A percentile compares a stretch with the other conserved stretches of the same genome.
Evolutionary conservation across 306 rosid species (phyloP).

Genomic region (Phaseolus lunatus): DNA sequence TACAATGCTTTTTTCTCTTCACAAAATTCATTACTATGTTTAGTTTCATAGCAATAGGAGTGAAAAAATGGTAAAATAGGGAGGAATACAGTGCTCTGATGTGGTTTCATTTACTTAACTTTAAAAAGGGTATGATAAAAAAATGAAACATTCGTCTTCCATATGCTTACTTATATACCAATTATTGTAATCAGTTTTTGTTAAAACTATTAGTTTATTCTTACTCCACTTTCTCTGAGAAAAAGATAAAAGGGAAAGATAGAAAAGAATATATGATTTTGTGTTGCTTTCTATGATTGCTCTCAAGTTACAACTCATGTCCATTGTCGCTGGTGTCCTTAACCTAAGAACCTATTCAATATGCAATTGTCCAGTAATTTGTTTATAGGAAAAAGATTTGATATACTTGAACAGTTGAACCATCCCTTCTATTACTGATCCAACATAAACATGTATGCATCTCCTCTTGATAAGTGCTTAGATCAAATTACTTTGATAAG

Average conservation of each 20-base stretch:
- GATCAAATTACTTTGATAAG: not conserved
- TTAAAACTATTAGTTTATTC: not conserved
- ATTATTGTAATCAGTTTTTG: conserved; percentile 11
- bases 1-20: too few relatives aligned
- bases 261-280: conserved; percentile 36
- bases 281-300: conserved; percentile 7
- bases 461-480: not conserved
- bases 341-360: too few relatives aligned
- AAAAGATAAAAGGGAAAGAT: not conserved
- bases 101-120: conserved; percentile 4
- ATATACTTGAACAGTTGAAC: not conserved
- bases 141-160: conserved; percentile 6
- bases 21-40: too few relatives aligned
- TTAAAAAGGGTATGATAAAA: not conserved
- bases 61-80: not conserved
- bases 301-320: conserved; percentile 74
- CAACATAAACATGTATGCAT: not conserved
- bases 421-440: not conserved
- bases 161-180: conserved; percentile 41
- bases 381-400: not conserved
- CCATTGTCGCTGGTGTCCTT: conserved; percentile 79
- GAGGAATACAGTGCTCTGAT: too few relatives aligned
- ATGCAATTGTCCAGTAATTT: not conserved
- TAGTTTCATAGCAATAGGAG: not conserved
- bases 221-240: conserved; percentile 2